phyloP scores from a whole-genome alignment of 768 basidiomycete species.

The Boletus reticulatus region DNA sequence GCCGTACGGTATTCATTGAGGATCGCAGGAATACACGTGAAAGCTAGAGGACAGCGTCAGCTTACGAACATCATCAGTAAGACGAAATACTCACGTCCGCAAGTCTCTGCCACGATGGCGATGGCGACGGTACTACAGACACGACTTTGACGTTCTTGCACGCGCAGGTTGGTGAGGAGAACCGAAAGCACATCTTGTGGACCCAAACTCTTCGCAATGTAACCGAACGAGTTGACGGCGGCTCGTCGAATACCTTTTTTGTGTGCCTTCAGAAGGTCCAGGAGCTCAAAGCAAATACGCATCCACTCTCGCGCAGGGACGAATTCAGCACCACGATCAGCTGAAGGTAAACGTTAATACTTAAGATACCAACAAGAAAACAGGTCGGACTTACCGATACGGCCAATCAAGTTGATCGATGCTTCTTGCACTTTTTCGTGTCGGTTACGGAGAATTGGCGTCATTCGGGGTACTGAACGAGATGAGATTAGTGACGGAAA shows the following conservation, averaged over 20 bases:
- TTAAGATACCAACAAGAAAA: not conserved
- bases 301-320: slow-evolving; percentile 99
- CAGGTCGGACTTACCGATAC: slow-evolving; percentile 56
- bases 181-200: slow-evolving; percentile 98
- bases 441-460: slow-evolving; percentile 97
- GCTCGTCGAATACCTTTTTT: slow-evolving; percentile 99
- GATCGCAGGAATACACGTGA: slow-evolving; percentile 98
- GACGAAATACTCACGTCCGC: slow-evolving; percentile 52
- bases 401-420: slow-evolving; percentile 98
- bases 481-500: not conserved
- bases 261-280: slow-evolving; percentile 97
- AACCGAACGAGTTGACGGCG: slow-evolving; percentile 99
- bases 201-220: slow-evolving; percentile 98
- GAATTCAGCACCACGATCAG: slow-evolving; percentile 98
- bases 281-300: slow-evolving; percentile 98
- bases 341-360: slow-evolving; percentile 33
- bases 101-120: slow-evolving; percentile 92
- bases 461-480: slow-evolving; percentile 93
- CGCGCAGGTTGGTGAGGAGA: slow-evolving; percentile 91
- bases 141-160: slow-evolving; percentile 98
- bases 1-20: slow-evolving; percentile 98
- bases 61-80: not conserved
- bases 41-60: slow-evolving; percentile 47
- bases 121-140: slow-evolving; percentile 99
- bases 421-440: slow-evolving; percentile 99